Evolutionary conservation across 805 yeast genomes (phyloP).

Genomic region (Saturnispora halmiae): DNA sequence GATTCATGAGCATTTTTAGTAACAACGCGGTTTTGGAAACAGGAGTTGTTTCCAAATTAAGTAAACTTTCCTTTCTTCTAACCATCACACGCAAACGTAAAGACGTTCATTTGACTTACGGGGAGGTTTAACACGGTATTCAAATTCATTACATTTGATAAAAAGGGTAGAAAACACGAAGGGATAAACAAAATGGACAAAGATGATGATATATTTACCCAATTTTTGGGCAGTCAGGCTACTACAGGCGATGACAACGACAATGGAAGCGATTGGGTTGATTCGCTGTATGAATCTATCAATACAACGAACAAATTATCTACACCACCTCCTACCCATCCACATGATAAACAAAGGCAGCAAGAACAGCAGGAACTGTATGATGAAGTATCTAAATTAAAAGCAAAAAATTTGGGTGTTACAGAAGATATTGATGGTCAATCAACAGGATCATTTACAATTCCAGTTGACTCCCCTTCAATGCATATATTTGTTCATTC

Average conservation of each 20-base stretch:
- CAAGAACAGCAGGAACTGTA: constrained; percentile 2
- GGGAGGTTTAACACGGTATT: no score
- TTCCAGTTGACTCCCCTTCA: constrained; percentile 18
- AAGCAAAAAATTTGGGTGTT: constrained; percentile 1
- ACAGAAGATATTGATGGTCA: background rate
- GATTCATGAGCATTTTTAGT: background rate
- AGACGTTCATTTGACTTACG: background rate
- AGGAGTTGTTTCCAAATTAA: background rate
- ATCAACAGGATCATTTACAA: constrained; percentile 13
- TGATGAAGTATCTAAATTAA: constrained; percentile 6
- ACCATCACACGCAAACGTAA: background rate
- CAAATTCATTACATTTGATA: no score
- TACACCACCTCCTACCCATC: background rate
- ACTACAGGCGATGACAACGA: background rate
- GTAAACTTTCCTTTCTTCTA: constrained; percentile 1
- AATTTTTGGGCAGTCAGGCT: constrained; percentile 7
- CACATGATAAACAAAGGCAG: no score
- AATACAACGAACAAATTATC: background rate
- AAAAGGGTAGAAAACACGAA: background rate
- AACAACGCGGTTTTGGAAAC: background rate
- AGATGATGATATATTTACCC: constrained; percentile 12
- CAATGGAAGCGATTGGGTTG: constrained; percentile 8
- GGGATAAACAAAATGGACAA: constrained; percentile 1
- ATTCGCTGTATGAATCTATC: constrained; percentile 8
- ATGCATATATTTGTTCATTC: constrained; percentile 13